A percentile compares a stretch with the other conserved stretches of the same genome.
These are phyloP conservation scores for Agaricus bisporus DNA, from an alignment of 768 basidiomycete species.

Conservation along the genomic window DNA sequence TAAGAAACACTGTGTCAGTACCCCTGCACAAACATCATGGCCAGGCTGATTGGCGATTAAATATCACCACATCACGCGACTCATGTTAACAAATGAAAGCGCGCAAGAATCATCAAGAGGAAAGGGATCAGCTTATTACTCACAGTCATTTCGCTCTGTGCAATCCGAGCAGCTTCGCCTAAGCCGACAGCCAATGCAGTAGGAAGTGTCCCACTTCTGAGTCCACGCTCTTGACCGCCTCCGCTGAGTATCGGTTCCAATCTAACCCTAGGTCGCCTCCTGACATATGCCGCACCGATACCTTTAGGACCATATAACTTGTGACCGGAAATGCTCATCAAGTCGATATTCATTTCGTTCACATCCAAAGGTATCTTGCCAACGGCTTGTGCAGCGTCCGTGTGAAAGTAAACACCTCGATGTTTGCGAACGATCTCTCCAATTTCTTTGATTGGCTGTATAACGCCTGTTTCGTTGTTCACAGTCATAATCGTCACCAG, in stretches of 20 bases:
- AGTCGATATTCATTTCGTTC: constrained; percentile 91
- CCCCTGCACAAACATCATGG: constrained; percentile 86
- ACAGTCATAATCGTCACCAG: constrained; percentile 98
- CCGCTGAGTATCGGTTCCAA: constrained; percentile 93
- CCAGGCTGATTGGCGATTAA: constrained; percentile 33
- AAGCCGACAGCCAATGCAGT: constrained; percentile 85
- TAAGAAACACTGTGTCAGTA: constrained; percentile 50
- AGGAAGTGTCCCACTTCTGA: constrained; percentile 92
- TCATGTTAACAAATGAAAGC: constrained; percentile 26
- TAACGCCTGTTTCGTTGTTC: constrained; percentile 99
- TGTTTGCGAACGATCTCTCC: constrained; percentile 81
- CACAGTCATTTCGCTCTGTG: constrained; percentile 88
- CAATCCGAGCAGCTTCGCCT: constrained; percentile 92
- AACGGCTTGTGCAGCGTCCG: constrained; percentile 93
- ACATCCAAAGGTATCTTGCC: constrained; percentile 92
- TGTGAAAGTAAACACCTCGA: constrained; percentile 91
- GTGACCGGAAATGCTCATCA: constrained; percentile 95
- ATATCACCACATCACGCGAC: constrained; percentile 34
- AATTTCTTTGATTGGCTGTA: constrained; percentile 95
- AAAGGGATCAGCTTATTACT: constrained; percentile 32
- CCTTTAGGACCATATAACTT: constrained; percentile 99
- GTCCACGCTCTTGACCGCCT: constrained; percentile 94
- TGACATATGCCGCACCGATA: constrained; percentile 89
- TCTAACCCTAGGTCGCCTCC: constrained; percentile 86
- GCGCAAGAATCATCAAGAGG: constrained; percentile 45